Evolutionary conservation across 2,329 filamentous ascomycete genomes (phyloP), one percentile per base, ranked within the genome.

Genomic region (Cadophora sp.): DNA sequence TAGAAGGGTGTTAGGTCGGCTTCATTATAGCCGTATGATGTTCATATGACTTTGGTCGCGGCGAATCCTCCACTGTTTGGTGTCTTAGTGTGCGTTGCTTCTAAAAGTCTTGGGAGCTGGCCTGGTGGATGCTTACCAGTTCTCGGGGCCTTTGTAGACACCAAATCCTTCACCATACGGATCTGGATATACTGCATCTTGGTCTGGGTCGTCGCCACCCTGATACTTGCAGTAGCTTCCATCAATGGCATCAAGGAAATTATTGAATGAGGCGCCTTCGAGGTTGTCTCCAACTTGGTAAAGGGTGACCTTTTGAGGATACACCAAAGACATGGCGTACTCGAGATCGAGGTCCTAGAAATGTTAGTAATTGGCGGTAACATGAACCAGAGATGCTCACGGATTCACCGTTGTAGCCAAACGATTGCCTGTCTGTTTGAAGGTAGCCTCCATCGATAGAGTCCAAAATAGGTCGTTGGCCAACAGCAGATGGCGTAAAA

Each of bases 301-400:
- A 8, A 71, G 78, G 78, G 62, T 82, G 79, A 41, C 80, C 80
- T 48, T 79, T 69, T 87, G 84, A 1, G 85, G 85, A 64, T 81
- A 83, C 24, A 86, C 80, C 45, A 87, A 77, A 8, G 83, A 76
- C 76, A 84, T 86, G 62, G 83, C 83, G 69, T 86, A 84, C 67
- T 86, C 78, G 3, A 88, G 79, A 70, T 88, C 86, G 14, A 88
- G 80, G 47, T 83, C 39, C 33, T 53, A 22, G 9, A 13, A 16
- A 4, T 22, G 2, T 41, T 22, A 53, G 30, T n/a, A 5, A 11
- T 8, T 16, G 22, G 18, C 1, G 3, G 36, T 41, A 14, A 24
- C 1, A 18, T 27, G 45, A 8, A 47, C 1, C 8, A 41, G 9
- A 6, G 9, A 9, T 47, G 6, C 47, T 24, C 39, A 62, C 73